Conservation (phyloP, 441 rosid genomes). For the Eruca vesicaria region DNA sequence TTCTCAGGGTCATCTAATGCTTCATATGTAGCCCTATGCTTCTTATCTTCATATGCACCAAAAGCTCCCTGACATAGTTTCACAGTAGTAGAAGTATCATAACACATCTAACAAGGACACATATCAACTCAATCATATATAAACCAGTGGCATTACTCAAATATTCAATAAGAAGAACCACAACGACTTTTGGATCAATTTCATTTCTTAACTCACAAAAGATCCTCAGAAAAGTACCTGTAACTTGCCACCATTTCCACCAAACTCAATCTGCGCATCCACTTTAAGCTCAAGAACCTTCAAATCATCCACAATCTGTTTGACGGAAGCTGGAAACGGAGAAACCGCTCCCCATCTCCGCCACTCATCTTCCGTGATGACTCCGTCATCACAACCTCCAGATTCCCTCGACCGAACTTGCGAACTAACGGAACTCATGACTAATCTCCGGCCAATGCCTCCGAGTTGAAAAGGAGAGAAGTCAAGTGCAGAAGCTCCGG, state of each 20-base stretch:
- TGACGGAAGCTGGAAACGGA: conserved; percentile 63
- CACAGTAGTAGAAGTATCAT: neutral
- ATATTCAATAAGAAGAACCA: too few relatives aligned
- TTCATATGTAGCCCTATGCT: conserved; percentile 78
- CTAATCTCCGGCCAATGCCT: conserved; percentile 20
- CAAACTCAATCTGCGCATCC: conserved; percentile 66
- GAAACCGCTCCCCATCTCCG: conserved; percentile 72
- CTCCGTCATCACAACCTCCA: conserved; percentile 32
- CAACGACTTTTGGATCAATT: too few relatives aligned
- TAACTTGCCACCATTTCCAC: conserved; percentile 79
- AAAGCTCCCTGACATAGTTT: conserved; percentile 56
- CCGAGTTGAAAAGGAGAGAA: conserved; percentile 37
- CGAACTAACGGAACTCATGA: conserved; percentile 34
- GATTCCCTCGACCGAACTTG: conserved; percentile 37
- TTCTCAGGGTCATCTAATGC: conserved; percentile 71
- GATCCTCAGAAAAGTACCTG: too few relatives aligned
- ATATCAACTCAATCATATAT: too few relatives aligned
- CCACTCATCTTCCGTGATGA: conserved; percentile 68
- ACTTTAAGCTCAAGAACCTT: conserved; percentile 56
- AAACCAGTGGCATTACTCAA: too few relatives aligned
- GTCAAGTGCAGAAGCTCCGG: conserved; percentile 32
- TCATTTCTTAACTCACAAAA: too few relatives aligned
- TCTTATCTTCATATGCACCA: conserved; percentile 76
- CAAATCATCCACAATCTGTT: conserved; percentile 64
- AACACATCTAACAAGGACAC: neutral